A percentile compares a stretch with the other conserved stretches of the same genome.
These are phyloP conservation scores for Gymnopilus dilepis DNA, from an alignment of 768 basidiomycete species.

Conservation along the genomic window DNA sequence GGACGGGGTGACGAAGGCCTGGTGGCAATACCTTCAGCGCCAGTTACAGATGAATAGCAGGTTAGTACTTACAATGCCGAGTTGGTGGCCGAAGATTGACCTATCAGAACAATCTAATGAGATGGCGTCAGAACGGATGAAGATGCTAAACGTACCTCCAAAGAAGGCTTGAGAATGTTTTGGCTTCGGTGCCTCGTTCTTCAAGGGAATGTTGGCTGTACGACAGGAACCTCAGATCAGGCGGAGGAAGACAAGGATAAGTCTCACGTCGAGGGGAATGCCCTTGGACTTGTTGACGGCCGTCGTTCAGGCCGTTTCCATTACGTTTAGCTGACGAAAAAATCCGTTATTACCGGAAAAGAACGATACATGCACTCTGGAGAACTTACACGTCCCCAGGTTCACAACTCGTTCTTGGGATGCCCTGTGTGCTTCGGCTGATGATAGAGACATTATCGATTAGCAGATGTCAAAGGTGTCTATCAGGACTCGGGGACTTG, in stretches of 20 bases:
- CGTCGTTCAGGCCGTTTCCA: slow-evolving; percentile 18
- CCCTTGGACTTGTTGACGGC: slow-evolving; percentile 17
- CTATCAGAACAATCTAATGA: slow-evolving; percentile 17
- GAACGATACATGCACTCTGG: slow-evolving; percentile 17
- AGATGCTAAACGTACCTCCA: slow-evolving; percentile 18
- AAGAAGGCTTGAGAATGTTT: slow-evolving; percentile 19
- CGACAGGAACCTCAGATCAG: slow-evolving; percentile 20
- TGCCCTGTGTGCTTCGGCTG: slow-evolving; percentile 20
- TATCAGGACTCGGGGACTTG: slow-evolving; percentile 21
- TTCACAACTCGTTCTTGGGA: slow-evolving; percentile 21
- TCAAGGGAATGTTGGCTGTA: slow-evolving; percentile 20
- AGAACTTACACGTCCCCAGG: slow-evolving; percentile 20
- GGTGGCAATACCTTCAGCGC: slow-evolving; percentile 17
- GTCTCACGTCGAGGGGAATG: slow-evolving; percentile 20
- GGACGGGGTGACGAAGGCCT: slow-evolving; percentile 19
- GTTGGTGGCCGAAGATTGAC: slow-evolving; percentile 18
- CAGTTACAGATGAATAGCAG: slow-evolving; percentile 16
- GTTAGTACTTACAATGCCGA: slow-evolving; percentile 18
- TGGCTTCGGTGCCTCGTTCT: slow-evolving; percentile 20
- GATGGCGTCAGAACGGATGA: slow-evolving; percentile 17
- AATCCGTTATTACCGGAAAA: slow-evolving; percentile 18
- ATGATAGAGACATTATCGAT: no score
- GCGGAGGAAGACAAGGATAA: slow-evolving; percentile 16
- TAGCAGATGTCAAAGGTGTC: slow-evolving; percentile 19
- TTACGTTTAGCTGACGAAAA: slow-evolving; percentile 23